Base-by-base conservation (phyloP, 371 early-diverging fungal species). In the Lichtheimia ramosa region DNA sequence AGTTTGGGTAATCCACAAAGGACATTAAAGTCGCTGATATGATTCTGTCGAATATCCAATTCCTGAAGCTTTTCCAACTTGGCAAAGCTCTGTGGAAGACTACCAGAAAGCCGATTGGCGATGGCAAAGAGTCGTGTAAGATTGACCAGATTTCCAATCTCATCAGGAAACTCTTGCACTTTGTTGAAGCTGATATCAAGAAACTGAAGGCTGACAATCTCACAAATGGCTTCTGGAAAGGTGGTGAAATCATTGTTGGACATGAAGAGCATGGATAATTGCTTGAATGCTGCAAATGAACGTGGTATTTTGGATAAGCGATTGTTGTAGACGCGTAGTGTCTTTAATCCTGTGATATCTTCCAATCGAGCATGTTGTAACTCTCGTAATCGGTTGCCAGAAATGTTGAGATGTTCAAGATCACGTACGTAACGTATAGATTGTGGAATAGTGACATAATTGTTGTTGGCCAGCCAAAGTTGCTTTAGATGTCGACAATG, bases 121-220 rank as follows among this genome's bases (percentile, higher is more conserved):
- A 86, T 87, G 2, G 93, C 75, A 51, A 82, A 75, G 10, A 96
- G 69, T n/a, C 75, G 70, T 16, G 69, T 65, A 14, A 96, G 69
- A n/a, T 83, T 74, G 4, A 58, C 63, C 12, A 96, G 73, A 2
- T 89, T 76, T 15, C 90, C 82, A 27, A 95, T 91, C 25, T 82
- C 83, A 12, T 88, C 83, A 2, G 95, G 92, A 18, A 96, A 75
- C 5, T 59, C 73, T 4, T 83, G 62, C 23, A 97, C 91, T 34
- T 89, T 84, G 73, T 95, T 95, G 61, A 92, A 92, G 41, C 90
- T 90, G 51, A 95, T 66, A 68, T 96, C 93, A 16, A 96, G 81
- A 39, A 86, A 82, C 14, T 72, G 74, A 12, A 96, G 73, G 12
- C 82, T 71, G 10, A 65, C 42, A 12, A 94, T 81, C n/a, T 81